Conservation (phyloP, 441 rosid genomes). For the Croton setiger region DNA sequence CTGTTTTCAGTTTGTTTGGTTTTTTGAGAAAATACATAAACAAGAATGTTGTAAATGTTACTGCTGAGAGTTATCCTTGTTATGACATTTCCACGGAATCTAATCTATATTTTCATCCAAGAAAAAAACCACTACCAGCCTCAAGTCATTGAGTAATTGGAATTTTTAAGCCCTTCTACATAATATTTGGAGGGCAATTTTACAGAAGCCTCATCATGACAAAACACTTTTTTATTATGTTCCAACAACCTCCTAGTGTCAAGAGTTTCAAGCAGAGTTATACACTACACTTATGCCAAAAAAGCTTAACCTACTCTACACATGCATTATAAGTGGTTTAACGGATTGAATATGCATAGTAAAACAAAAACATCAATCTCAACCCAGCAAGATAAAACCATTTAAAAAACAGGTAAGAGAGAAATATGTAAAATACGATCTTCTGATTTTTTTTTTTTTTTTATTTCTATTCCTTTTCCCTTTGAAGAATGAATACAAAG, state of each 20-base stretch:
- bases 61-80: neutral
- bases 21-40: neutral
- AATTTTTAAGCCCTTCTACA: too few species aligned
- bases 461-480: slow-evolving; percentile 16
- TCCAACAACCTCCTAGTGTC: neutral
- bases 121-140: too few species aligned
- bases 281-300: neutral
- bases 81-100: neutral
- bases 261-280: neutral
- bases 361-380: slow-evolving; percentile 7
- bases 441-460: slow-evolving; percentile 3
- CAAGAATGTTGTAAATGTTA: neutral
- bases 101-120: too few species aligned
- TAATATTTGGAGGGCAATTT: too few species aligned
- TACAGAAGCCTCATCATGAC: neutral
- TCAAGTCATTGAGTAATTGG: too few species aligned
- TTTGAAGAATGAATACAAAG: slow-evolving; percentile 43
- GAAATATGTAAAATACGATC: neutral
- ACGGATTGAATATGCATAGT: too few species aligned
- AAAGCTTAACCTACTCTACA: neutral
- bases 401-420: slow-evolving; percentile 7
- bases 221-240: neutral
- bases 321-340: neutral
- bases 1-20: neutral
- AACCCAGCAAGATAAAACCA: neutral